Percentiles rank a stretch among this genome's conserved stretches.
Conservation (phyloP, 2,329 filamentous ascomycete genomes). For the Verticillium nonalfalfae region DNA sequence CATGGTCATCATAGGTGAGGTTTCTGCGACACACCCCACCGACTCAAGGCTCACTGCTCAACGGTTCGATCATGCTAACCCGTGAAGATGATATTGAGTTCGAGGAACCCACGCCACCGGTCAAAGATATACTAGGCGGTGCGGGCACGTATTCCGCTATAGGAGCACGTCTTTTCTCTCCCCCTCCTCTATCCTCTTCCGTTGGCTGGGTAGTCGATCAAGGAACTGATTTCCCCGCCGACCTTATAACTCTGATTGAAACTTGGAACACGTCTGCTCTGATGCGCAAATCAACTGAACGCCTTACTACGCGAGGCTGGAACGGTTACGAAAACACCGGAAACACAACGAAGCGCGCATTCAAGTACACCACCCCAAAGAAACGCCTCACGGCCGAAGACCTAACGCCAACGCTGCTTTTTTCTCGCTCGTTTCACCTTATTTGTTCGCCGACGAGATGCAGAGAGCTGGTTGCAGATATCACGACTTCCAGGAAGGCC, state of each 20-base stretch:
- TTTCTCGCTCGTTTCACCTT: constrained; percentile 76
- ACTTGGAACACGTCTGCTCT: constrained; percentile 72
- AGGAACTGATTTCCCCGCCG: constrained; percentile 76
- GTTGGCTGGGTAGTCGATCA: constrained; percentile 90
- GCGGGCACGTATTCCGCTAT: constrained; percentile 82
- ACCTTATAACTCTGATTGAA: constrained; percentile 56
- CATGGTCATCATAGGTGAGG: constrained; percentile 68
- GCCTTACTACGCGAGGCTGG: constrained; percentile 84
- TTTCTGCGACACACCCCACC: neutral
- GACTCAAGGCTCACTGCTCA: neutral
- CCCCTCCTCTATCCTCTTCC: constrained; percentile 53
- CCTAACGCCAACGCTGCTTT: constrained; percentile 59
- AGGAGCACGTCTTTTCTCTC: constrained; percentile 83
- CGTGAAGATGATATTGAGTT: constrained; percentile 89
- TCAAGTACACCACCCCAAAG: constrained; percentile 86
- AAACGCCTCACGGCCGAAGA: constrained; percentile 69
- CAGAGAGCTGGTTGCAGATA: constrained; percentile 66
- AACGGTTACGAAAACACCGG: constrained; percentile 76
- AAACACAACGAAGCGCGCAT: constrained; percentile 55
- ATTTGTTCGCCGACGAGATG: constrained; percentile 77
- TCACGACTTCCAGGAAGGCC: constrained; percentile 51
- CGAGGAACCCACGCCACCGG: constrained; percentile 59
- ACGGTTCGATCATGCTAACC: no score
- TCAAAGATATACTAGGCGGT: constrained; percentile 76
- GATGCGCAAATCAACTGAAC: constrained; percentile 57